These are phyloP conservation scores for Phialemonium atrogriseum DNA, from an alignment of 2,329 filamentous ascomycete species.

Conservation along the genomic window DNA sequence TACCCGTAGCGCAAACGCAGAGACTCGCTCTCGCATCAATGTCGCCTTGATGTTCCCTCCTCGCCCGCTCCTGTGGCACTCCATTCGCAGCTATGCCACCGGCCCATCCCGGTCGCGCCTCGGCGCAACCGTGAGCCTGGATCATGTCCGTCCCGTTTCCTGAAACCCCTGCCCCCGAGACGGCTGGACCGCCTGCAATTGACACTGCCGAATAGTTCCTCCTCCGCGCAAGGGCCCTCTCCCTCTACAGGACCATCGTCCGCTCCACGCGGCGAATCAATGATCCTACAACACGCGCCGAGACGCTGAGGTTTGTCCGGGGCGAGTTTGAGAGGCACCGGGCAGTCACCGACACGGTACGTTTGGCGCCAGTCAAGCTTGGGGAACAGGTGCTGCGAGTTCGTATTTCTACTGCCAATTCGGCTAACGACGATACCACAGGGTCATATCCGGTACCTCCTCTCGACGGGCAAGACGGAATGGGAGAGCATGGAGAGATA, in stretches of 20 bases:
- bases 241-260: slow-evolving; percentile 50
- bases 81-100: slow-evolving; percentile 29
- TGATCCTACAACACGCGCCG: slow-evolving; percentile 42
- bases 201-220: slow-evolving; percentile 45
- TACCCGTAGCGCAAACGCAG: too few species aligned
- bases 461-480: slow-evolving; percentile 57
- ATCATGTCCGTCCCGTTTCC: slow-evolving; percentile 40
- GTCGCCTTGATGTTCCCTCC: slow-evolving; percentile 10
- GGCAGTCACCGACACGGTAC: slow-evolving; percentile 45
- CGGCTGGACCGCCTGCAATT: too few species aligned
- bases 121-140: slow-evolving; percentile 42
- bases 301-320: slow-evolving; percentile 48
- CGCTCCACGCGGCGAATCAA: slow-evolving; percentile 44
- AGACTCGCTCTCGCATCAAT: too few species aligned
- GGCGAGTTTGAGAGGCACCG: slow-evolving; percentile 55
- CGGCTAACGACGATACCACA: slow-evolving; percentile 21
- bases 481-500: slow-evolving; percentile 56
- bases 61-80: slow-evolving; percentile 11
- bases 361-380: slow-evolving; percentile 14
- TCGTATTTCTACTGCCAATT: too few species aligned
- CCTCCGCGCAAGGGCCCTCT: slow-evolving; percentile 44
- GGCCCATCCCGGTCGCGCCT: slow-evolving; percentile 25
- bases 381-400: neutral
- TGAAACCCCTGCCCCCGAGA: neutral
- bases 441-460: slow-evolving; percentile 53